Evolutionary conservation across 2,329 filamentous ascomycete species (phyloP).

Genomic region (Arthrobotrys sinensis): DNA sequence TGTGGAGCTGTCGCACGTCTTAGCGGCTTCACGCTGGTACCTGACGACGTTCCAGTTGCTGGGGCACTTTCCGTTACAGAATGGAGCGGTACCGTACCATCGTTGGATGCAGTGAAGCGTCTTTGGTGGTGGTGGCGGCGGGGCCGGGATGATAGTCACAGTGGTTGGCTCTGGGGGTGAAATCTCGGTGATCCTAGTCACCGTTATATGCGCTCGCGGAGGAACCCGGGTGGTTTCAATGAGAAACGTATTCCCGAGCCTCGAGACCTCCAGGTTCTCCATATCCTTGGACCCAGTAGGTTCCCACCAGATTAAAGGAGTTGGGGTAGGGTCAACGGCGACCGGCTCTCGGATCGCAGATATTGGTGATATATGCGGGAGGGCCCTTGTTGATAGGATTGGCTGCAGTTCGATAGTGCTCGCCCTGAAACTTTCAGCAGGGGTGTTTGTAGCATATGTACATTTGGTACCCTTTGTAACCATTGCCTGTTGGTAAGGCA

Average conservation of each 20-base stretch:
- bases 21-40: slow-evolving; percentile 29
- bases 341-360: neutral
- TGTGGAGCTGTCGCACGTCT: slow-evolving; percentile 32
- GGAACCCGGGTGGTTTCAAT: slow-evolving; percentile 16
- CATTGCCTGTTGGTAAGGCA: slow-evolving; percentile 26
- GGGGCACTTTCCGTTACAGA: slow-evolving; percentile 50
- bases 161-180: slow-evolving; percentile 24
- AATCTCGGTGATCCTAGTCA: slow-evolving; percentile 20
- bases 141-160: slow-evolving; percentile 33
- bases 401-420: neutral
- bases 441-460: neutral
- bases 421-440: neutral
- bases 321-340: neutral
- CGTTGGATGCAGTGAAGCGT: slow-evolving; percentile 26
- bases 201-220: slow-evolving; percentile 4
- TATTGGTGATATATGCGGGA: neutral
- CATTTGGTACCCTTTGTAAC: slow-evolving; percentile 8
- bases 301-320: neutral
- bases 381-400: neutral
- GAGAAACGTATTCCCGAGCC: neutral
- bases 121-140: slow-evolving; percentile 43
- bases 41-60: slow-evolving; percentile 41
- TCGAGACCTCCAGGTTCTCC: neutral
- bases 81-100: slow-evolving; percentile 47
- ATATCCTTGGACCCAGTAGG: neutral